A percentile compares a stretch with the other conserved stretches of the same genome.
Evolutionary conservation across 208 protist species (phyloP).

Genomic region (Lotmaria passim): DNA sequence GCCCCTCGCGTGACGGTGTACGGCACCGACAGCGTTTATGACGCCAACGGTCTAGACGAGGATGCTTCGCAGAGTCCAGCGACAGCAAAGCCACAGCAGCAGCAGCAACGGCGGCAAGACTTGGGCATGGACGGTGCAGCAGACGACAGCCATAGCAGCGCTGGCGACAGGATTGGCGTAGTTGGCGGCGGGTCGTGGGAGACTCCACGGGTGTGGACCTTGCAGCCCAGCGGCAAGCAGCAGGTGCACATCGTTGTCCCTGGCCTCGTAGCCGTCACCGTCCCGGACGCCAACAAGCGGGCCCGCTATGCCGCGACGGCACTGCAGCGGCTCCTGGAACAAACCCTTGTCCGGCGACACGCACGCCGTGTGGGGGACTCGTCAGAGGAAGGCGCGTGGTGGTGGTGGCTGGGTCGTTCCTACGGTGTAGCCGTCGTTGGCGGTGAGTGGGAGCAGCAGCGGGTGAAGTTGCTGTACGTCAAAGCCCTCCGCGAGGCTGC

Average conservation of each 20-base stretch:
- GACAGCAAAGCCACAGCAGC: neutral
- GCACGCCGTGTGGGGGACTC: neutral
- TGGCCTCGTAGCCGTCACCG: slow-evolving; percentile 12
- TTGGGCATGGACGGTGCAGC: too few relatives aligned
- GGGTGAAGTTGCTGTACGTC: slow-evolving; percentile 37
- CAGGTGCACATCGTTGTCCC: slow-evolving; percentile 22
- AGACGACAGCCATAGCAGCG: neutral
- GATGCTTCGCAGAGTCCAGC: neutral
- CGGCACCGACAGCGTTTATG: neutral
- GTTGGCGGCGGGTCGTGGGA: slow-evolving; percentile 17
- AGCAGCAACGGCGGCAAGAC: neutral
- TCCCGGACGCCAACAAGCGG: slow-evolving; percentile 6
- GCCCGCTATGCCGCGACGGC: slow-evolving; percentile 9
- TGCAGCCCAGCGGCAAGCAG: slow-evolving; percentile 1
- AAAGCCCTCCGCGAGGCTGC: slow-evolving; percentile 35
- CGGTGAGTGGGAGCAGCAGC: slow-evolving; percentile 37
- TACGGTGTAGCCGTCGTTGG: slow-evolving; percentile 37
- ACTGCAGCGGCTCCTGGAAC: slow-evolving; percentile 28
- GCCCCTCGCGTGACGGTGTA: slow-evolving; percentile 20
- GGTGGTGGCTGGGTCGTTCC: slow-evolving; percentile 30
- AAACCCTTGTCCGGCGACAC: slow-evolving; percentile 21
- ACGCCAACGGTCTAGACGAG: too few relatives aligned
- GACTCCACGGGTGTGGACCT: slow-evolving; percentile 7
- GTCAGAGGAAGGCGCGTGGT: neutral
- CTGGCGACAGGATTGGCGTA: neutral